A percentile compares a stretch with the other conserved stretches of the same genome.
Evolutionary conservation across 192 early-diverging fungal species (phyloP).

Genomic region (Phycomyces nitens): DNA sequence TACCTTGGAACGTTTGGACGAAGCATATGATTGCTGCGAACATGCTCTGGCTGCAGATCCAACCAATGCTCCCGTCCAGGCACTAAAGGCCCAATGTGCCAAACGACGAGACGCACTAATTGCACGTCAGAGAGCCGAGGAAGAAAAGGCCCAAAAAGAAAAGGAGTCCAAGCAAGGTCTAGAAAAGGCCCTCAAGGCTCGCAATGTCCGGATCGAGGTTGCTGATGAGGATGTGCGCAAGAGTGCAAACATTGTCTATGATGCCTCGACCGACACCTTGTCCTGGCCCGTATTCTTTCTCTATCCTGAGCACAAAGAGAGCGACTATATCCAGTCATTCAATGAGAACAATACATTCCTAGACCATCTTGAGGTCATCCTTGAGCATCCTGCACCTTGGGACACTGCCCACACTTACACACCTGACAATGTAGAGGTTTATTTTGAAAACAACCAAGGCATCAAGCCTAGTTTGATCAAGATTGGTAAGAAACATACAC

Average conservation of each 20-base stretch:
- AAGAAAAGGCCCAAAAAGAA: slow-evolving; percentile 44
- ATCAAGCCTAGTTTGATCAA: slow-evolving; percentile 57
- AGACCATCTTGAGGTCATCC: slow-evolving; percentile 82
- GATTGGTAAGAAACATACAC: slow-evolving; percentile 54
- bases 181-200: slow-evolving; percentile 44
- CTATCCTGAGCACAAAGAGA: slow-evolving; percentile 92
- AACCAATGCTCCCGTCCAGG: slow-evolving; percentile 30
- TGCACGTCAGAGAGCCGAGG: slow-evolving; percentile 44
- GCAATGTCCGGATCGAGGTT: slow-evolving; percentile 42
- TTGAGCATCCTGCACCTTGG: slow-evolving; percentile 81
- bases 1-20: slow-evolving; percentile 74
- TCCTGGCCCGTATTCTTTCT: slow-evolving; percentile 86
- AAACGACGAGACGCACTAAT: slow-evolving; percentile 43
- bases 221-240: slow-evolving; percentile 32
- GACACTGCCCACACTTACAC: slow-evolving; percentile 68
- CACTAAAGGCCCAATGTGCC: slow-evolving; percentile 29
- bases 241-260: slow-evolving; percentile 51
- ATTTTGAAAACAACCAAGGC: slow-evolving; percentile 68
- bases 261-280: slow-evolving; percentile 52
- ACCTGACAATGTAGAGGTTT: slow-evolving; percentile 69
- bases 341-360: slow-evolving; percentile 78
- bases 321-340: slow-evolving; percentile 83
- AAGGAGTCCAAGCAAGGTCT: slow-evolving; percentile 49
- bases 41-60: slow-evolving; percentile 69
- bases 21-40: slow-evolving; percentile 84